Evolutionary conservation across 169 alveolate genomes (phyloP).

Genomic region (Plasmodium ovale): DNA sequence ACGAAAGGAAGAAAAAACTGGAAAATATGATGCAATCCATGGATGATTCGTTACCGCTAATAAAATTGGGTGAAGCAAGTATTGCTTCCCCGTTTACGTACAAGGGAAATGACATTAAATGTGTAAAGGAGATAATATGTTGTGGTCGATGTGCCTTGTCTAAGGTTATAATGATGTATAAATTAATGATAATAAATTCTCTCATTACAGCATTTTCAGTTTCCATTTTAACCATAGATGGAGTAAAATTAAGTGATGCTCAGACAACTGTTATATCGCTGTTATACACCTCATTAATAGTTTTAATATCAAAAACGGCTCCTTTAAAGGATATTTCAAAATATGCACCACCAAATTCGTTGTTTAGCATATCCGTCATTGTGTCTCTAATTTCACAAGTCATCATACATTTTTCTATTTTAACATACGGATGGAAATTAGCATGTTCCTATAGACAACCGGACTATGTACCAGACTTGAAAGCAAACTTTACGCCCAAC

Average conservation of each 20-base stretch:
- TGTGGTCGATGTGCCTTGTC: constrained; percentile 97
- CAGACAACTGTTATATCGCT: constrained; percentile 92
- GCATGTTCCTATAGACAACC: constrained; percentile 77
- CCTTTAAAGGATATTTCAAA: constrained; percentile 78
- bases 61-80: constrained; percentile 97
- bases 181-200: constrained; percentile 95
- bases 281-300: constrained; percentile 82
- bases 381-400: constrained; percentile 84
- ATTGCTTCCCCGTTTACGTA: constrained; percentile 99
- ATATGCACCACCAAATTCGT: constrained; percentile 80
- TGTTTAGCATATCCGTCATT: constrained; percentile 79
- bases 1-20: constrained; percentile 42
- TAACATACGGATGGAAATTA: constrained; percentile 86
- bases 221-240: constrained; percentile 96
- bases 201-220: constrained; percentile 95
- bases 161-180: constrained; percentile 96
- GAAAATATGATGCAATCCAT: constrained; percentile 79
- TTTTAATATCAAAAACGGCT: constrained; percentile 81
- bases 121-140: constrained; percentile 92
- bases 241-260: constrained; percentile 98
- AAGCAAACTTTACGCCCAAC: constrained; percentile 90
- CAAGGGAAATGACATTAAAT: constrained; percentile 91
- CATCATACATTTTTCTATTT: constrained; percentile 82
- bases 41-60: constrained; percentile 87
- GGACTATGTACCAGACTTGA: constrained; percentile 83